Base-by-base conservation (phyloP, 2,329 filamentous ascomycete species). In the Colletotrichum acutatum region DNA sequence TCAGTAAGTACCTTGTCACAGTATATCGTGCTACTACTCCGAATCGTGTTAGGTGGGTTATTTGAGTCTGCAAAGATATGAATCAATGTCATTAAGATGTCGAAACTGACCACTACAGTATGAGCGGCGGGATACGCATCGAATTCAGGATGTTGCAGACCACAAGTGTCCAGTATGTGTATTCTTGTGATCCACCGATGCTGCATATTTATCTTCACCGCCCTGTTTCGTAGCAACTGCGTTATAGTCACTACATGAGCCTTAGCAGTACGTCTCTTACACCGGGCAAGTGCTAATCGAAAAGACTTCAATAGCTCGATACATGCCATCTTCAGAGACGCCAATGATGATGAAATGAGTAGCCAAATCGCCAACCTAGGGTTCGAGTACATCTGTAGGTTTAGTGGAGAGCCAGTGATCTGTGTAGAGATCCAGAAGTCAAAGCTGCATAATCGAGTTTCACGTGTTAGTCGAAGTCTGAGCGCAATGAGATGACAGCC, bases 341-440 rank as follows among this genome's bases (percentile, higher is more conserved):
- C 82, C 68, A 90, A 89, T 78, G 88, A 90, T 74, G 85, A 88
- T 19, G 84, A 87, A 76, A 86, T 86, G 78, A 87, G 88, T 46
- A 86, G 84, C 2, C 84, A 86, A 76, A 82, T 89, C 72, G 77
- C 84, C 5, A 26, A 46, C 5, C 52, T 69, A 11, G 59, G 57
- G 14, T 49, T 62, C n/a, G 42, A 61, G 19, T 60, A 58, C 5
- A 46, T 64, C 19, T 5, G 30, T 6, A 28, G 32, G 24, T 32
- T 32, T 32, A 32, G 53, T 59, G 1, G 58, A 61, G 30, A 37
- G 16, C 5, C 63, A 37, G 9, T 26, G 30, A 52, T 1, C 3
- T 14, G 2, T 6, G 12, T 11, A 53, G n/a, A 2, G 28, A 2
- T 53, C 12, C 42, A 8, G n/a, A 5, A 14, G 22, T 19, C n/a